Percentiles rank a stretch among this genome's conserved stretches.
Evolutionary conservation across 768 basidiomycete species (phyloP).

Genomic region (Mycena indigotica): DNA sequence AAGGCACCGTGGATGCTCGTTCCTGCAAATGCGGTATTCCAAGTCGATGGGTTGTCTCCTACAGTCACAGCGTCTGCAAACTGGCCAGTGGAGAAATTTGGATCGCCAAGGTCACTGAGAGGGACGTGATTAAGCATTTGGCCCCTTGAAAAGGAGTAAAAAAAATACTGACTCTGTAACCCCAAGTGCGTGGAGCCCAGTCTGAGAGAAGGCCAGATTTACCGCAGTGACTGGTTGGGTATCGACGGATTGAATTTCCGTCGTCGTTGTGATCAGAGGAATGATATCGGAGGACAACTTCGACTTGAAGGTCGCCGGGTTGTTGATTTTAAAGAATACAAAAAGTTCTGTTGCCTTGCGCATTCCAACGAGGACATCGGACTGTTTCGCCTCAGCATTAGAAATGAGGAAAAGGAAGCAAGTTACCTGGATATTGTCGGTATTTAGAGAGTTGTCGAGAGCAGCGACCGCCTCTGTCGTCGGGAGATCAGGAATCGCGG

Average conservation of each 20-base stretch:
- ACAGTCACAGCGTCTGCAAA: background rate
- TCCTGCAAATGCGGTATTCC: constrained; percentile 24
- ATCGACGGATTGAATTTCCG: constrained; percentile 19
- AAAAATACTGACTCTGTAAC: constrained; percentile 12
- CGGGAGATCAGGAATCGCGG: constrained; percentile 20
- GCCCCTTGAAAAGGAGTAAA: background rate
- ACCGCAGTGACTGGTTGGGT: constrained; percentile 28
- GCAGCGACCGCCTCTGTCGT: constrained; percentile 18
- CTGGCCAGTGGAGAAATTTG: constrained; percentile 15
- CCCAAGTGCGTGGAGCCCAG: constrained; percentile 22
- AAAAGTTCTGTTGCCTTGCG: constrained; percentile 28
- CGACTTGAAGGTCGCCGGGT: constrained; percentile 24
- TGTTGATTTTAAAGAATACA: constrained; percentile 25
- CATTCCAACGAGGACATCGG: constrained; percentile 24
- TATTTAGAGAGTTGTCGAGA: constrained; percentile 8
- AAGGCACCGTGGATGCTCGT: constrained; percentile 26
- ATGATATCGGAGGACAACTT: constrained; percentile 21
- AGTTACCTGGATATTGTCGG: constrained; percentile 19
- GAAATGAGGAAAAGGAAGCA: background rate
- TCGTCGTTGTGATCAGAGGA: constrained; percentile 25
- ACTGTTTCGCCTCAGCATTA: background rate
- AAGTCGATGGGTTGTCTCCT: constrained; percentile 10
- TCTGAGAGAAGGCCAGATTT: constrained; percentile 28
- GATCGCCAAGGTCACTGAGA: constrained; percentile 19
- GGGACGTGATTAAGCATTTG: background rate